Conservation (phyloP, 2,329 filamentous ascomycete species). For the Fonsecaea monophora region DNA sequence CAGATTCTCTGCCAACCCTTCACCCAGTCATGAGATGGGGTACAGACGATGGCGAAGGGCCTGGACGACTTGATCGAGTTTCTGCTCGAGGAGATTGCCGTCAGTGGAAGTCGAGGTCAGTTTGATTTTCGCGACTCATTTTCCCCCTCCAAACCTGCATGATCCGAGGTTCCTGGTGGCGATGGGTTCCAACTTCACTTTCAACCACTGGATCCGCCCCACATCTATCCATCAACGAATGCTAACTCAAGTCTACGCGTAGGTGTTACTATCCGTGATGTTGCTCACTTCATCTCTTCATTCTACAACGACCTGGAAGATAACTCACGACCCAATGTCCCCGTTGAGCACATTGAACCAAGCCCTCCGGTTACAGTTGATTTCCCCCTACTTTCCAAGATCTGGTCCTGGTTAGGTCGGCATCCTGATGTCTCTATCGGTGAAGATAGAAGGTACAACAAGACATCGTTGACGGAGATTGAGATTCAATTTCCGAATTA, state of each 20-base stretch:
- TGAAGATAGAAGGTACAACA: conserved; percentile 49
- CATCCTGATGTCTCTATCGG: conserved; percentile 64
- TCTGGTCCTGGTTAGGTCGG: conserved; percentile 64
- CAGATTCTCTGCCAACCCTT: neutral
- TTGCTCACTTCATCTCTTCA: conserved; percentile 46
- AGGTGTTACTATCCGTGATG: conserved; percentile 39
- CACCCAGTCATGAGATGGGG: conserved; percentile 24
- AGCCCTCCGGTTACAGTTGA: conserved; percentile 48
- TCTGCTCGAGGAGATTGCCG: conserved; percentile 65
- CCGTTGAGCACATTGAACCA: neutral
- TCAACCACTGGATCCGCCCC: conserved; percentile 27
- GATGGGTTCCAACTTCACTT: conserved; percentile 2
- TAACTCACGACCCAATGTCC: conserved; percentile 21
- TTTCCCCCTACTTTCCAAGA: conserved; percentile 58
- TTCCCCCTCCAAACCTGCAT: conserved; percentile 3
- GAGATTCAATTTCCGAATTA: conserved; percentile 42
- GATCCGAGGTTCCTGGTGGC: conserved; percentile 12
- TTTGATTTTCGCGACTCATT: conserved; percentile 24
- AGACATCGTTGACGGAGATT: conserved; percentile 50
- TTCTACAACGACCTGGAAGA: conserved; percentile 46
- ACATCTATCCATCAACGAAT: conserved; percentile 25
- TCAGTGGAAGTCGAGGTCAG: conserved; percentile 65
- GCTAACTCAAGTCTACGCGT: conserved; percentile 1
- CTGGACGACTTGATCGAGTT: conserved; percentile 65
- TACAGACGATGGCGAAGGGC: conserved; percentile 54